Evolutionary conservation across 768 basidiomycete species (phyloP).

Genomic region (Hortiboletus campestris): DNA sequence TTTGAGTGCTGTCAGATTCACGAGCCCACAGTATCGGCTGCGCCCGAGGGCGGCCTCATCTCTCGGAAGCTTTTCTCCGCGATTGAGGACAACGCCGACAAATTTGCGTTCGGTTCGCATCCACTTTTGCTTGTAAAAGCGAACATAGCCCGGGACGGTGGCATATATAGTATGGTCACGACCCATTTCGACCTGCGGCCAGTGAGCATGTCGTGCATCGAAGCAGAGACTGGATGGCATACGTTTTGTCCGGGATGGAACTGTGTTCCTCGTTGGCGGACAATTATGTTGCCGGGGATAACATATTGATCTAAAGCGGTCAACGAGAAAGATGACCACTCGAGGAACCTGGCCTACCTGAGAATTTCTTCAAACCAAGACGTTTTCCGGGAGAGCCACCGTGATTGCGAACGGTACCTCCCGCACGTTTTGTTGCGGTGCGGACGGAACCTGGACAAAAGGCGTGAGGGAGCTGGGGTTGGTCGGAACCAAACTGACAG

Average conservation of each 20-base stretch:
- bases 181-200: conserved; percentile 76
- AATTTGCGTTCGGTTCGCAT: conserved; percentile 72
- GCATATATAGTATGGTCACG: conserved; percentile 96
- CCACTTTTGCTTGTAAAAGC: conserved; percentile 86
- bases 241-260: conserved; percentile 96
- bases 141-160: conserved; percentile 84
- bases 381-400: conserved; percentile 92
- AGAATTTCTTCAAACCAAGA: conserved; percentile 94
- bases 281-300: conserved; percentile 92
- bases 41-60: conserved; percentile 72
- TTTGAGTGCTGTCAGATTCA: conserved; percentile 52
- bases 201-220: conserved; percentile 5
- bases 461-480: background rate
- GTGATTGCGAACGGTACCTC: conserved; percentile 91
- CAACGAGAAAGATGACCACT: conserved; percentile 4
- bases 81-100: conserved; percentile 80
- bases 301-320: conserved; percentile 75
- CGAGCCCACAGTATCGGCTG: conserved; percentile 80
- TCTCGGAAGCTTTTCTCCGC: conserved; percentile 84
- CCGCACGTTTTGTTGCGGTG: conserved; percentile 95
- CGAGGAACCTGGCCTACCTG: conserved; percentile 54
- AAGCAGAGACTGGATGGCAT: conserved; percentile 29
- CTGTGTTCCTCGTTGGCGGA: conserved; percentile 88
- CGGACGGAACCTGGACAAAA: conserved; percentile 60
- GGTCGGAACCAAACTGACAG: background rate